phyloP scores from a whole-genome alignment of 1,284 basidiomycete genomes.

The Vanrija sp. region DNA sequence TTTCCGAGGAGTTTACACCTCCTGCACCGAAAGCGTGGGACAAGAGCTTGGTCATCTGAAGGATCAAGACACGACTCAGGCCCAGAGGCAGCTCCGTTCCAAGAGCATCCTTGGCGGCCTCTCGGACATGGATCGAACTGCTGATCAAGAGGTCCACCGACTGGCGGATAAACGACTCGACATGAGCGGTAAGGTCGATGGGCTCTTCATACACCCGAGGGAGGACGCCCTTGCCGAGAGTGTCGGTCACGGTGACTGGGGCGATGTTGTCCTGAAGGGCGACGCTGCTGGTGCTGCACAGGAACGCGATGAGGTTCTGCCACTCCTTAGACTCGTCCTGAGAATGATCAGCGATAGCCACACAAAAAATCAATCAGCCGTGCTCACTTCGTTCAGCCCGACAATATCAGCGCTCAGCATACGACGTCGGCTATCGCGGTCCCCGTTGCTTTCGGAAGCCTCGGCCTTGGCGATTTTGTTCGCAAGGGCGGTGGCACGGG shows the following conservation, averaged over 20 bases:
- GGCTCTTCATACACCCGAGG: constrained; percentile 66
- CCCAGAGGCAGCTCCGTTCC: constrained; percentile 70
- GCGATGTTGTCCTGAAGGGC: constrained; percentile 50
- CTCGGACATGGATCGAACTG: constrained; percentile 62
- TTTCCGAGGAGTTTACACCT: constrained; percentile 56
- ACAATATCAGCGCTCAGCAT: constrained; percentile 35
- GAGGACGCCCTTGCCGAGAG: constrained; percentile 60
- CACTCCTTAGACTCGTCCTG: constrained; percentile 70
- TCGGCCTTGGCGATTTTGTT: constrained; percentile 31
- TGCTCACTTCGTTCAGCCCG: constrained; percentile 22
- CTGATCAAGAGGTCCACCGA: constrained; percentile 66
- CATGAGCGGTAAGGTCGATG: constrained; percentile 55
- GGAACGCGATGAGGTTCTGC: constrained; percentile 79
- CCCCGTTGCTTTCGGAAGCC: constrained; percentile 13
- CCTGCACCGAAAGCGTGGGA: constrained; percentile 29
- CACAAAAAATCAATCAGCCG: constrained; percentile 15
- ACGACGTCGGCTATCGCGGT: constrained; percentile 23
- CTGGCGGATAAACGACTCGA: constrained; percentile 64
- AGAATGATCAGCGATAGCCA: constrained; percentile 38
- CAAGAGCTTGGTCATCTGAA: constrained; percentile 62
- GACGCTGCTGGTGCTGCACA: constrained; percentile 69
- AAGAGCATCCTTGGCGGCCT: constrained; percentile 72
- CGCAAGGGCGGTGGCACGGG: constrained; percentile 23
- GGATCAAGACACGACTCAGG: constrained; percentile 63
- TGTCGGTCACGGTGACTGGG: constrained; percentile 50